Evolutionary conservation across 345 rosid genomes (phyloP), one percentile per base, ranked within the genome.

Genomic region (Dipteronia sinensis): DNA sequence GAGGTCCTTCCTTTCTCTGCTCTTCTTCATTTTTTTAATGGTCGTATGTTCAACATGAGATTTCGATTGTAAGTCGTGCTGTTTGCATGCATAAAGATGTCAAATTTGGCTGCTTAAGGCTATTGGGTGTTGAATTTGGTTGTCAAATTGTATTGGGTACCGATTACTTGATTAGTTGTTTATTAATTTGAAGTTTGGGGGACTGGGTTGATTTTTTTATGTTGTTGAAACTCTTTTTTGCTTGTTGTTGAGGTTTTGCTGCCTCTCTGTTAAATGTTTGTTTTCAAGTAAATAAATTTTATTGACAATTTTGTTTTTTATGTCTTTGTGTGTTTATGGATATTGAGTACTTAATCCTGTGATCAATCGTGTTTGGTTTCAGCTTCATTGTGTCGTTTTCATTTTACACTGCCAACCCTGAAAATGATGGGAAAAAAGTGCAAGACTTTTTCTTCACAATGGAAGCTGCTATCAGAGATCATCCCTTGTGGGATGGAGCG

Each of bases 371-470:
- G 71, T 69, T 77, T 56, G 51, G 19, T 82, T 74, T 67, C 88
- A 90, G 94, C 86, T 90, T 84, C 89, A 87, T 87, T 3, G 87
- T 88, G 31, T 89, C 91, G 1, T 89, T 86, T 75, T 88, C 87
- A 9, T 90, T 88, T 83, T 67, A 77, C 12, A 23, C 85, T 29
- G 42, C 87, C 22, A 90, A 86, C 73, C 85, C 90, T 16, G 93
- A 88, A 51, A 81, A 68, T 70, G 87, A 90, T 78, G 85, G 86
- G 55, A 87, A 91, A 70, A 88, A 73, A 78, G 86, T 85, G 69
- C 91, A 85, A 46, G 87, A 87, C 15, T 88, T 93, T 69, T 88
- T 76, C 79, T 66, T 74, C 22, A 66, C 83, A 7, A 89, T 88
- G 90, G 97, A 89, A 82, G 75, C 73, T 75, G 80, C 87, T 55